These are phyloP conservation scores for Casaregolazyma lundiana DNA, from an alignment of 1,139 yeast species.

Conservation along the genomic window DNA sequence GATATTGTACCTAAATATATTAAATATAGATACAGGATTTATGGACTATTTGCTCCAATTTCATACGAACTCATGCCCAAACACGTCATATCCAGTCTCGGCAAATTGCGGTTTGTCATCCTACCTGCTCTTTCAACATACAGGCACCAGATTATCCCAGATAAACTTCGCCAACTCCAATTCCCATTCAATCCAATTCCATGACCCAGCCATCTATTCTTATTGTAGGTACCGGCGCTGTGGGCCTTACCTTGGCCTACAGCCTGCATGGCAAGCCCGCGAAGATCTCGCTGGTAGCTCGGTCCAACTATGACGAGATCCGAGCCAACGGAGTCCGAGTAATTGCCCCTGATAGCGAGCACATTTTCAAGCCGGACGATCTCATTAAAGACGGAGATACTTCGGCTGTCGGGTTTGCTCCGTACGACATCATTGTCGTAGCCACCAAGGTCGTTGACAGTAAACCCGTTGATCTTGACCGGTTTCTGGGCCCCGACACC, in stretches of 20 bases:
- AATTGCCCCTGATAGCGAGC: constrained; percentile 7
- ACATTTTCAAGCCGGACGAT: constrained; percentile 13
- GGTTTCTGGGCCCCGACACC: constrained; percentile 17
- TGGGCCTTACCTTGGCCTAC: constrained; percentile 20
- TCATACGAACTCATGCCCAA: no score
- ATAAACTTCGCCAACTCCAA: neutral
- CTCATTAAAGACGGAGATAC: constrained; percentile 11
- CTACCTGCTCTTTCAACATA: no score
- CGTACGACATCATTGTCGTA: constrained; percentile 20
- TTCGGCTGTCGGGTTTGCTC: constrained; percentile 8
- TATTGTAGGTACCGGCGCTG: constrained; percentile 25
- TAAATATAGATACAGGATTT: no score
- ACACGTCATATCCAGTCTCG: no score
- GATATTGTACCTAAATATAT: no score
- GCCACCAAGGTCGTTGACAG: constrained; percentile 20
- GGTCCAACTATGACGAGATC: constrained; percentile 21
- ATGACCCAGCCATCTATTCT: constrained; percentile 4
- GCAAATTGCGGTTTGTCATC: no score
- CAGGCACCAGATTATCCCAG: neutral
- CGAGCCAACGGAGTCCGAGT: constrained; percentile 15
- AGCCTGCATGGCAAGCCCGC: constrained; percentile 13
- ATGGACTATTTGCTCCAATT: no score
- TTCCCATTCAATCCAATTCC: neutral
- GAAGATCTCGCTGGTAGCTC: constrained; percentile 18
- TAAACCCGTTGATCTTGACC: constrained; percentile 16